Evolutionary conservation across 306 rosid genomes (phyloP).

Genomic region (Benincasa hispida): DNA sequence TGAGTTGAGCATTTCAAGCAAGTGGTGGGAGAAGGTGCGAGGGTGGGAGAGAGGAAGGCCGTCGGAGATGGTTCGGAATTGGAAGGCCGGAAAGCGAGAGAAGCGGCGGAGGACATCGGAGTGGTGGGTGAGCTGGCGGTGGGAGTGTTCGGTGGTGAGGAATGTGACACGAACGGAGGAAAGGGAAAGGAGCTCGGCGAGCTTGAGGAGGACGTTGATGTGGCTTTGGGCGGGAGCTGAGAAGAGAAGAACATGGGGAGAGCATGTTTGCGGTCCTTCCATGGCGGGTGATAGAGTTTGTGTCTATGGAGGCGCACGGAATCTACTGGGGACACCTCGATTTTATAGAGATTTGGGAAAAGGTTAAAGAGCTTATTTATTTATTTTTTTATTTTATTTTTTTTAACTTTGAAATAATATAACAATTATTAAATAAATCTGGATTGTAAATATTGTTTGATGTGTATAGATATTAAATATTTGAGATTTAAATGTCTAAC

Average conservation of each 20-base stretch:
- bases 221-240: slow-evolving; percentile 14
- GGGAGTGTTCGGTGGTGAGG: slow-evolving; percentile 15
- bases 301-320: not conserved
- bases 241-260: slow-evolving; percentile 13
- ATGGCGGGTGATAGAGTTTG: not conserved
- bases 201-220: slow-evolving; percentile 15
- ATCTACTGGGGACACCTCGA: too few species aligned
- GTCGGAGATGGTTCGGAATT: slow-evolving; percentile 11
- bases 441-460: too few species aligned
- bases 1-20: not conserved
- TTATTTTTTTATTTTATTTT: too few species aligned
- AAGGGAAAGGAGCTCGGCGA: slow-evolving; percentile 18
- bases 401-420: too few species aligned
- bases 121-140: slow-evolving; percentile 5
- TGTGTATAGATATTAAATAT: too few species aligned
- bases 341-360: too few species aligned
- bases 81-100: not conserved
- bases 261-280: not conserved
- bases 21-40: not conserved
- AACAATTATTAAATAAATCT: too few species aligned
- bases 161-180: slow-evolving; percentile 17
- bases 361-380: too few species aligned
- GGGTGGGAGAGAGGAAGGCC: slow-evolving; percentile 14
- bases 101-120: not conserved
- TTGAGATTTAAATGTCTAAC: too few species aligned